Evolutionary conservation across 1,139 yeast genomes (phyloP), one percentile per base, ranked within the genome.

Genomic region (Lipomyces yarrowii): DNA sequence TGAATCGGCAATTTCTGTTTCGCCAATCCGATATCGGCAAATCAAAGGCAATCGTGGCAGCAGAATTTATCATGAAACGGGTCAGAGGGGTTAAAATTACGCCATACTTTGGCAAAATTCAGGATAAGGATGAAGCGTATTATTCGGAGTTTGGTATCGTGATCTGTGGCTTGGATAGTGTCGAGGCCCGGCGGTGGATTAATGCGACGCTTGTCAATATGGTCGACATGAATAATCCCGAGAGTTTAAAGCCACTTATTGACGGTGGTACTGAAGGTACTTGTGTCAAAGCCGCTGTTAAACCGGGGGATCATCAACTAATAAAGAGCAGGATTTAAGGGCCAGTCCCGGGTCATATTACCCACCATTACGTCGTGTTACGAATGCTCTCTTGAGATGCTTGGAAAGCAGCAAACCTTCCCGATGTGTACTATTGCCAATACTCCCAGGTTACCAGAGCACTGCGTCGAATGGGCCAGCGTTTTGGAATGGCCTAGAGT

Each of bases 401-500:
- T 91, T 46, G 86, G 91, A 7, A 86, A 87, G 1, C 87, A 86
- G 71, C 83, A 84, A 6, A 87, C 91, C 0, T 91, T 87, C 73
- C 98, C 99, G 0, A 88, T 94, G 68, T 94, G 99, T 77, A 94
- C 99, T 0, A 89, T 94, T 64, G 96, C 98, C 8, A 90, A 92
- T 69, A 92, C 96, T 3, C 99, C 99, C 8, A 79, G 99, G 69
- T 79, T 91, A 15, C 96, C 98, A 0, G 98, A 94, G 73, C 99
- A 94, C 77, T 92, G 98, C 74, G 88, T 94, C 23, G 97, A 92
- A 76, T 94, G 96, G 91, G 96, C 96, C 1, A 85, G 87, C 69
- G 88, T 87, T 58, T 79, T 91, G 11, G 88, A 87, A 72, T 91
- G 97, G 96, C 88, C 88, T 0, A 78, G 81, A 58, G 69, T 73